Base-by-base conservation (phyloP, 2,329 filamentous ascomycete genomes). In the Raffaelea ambrosiae region DNA sequence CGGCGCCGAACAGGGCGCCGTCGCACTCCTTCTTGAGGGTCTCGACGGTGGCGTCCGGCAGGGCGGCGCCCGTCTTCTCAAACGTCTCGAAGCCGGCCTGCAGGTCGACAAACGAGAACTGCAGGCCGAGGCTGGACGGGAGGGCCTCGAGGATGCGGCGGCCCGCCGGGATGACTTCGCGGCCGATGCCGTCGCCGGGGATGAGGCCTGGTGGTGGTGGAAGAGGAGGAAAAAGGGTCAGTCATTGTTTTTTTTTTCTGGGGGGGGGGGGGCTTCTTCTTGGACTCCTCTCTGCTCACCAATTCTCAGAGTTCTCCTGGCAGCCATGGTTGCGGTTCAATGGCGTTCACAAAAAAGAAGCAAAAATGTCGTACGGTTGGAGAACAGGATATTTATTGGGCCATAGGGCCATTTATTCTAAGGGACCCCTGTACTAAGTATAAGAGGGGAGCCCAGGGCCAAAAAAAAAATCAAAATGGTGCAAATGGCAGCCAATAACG, bases 151-250 rank as follows among this genome's bases (percentile, higher is more conserved):
- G 86, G 58, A 97, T 75, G 55, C 86, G 84, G 60, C 88, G 87
- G 45, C 91, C 93, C 47, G 93, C 86, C 56, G 93, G 93, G 68
- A 98, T 97, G 66, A 98, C 93, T 72, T 98, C 93, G 65, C 88
- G 88, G 70, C 93, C 93, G 70, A 98, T 98, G 69, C 93, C 93
- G 71, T 98, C 93, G 63, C 93, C 93, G 60, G 93, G 87, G 65
- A 98, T 97, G 60, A 97, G 86, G 66, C 90, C 90, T 95, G 56
- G 29, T n/a, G 33, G 14, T 5, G 39, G 29, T 14, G 3, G 41
- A 43, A 21, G 16, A 39, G 43, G 26, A 18, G 31, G 22, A 4
- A 35, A 20, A n/a, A 40, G 39, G n/a, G n/a, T n/a, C n/a, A n/a
- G n/a, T n/a, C n/a, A n/a, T n/a, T n/a, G n/a, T n/a, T n/a, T n/a